Base-by-base conservation (phyloP, 2,329 filamentous ascomycete species). In the Elsinoe fawcettii region DNA sequence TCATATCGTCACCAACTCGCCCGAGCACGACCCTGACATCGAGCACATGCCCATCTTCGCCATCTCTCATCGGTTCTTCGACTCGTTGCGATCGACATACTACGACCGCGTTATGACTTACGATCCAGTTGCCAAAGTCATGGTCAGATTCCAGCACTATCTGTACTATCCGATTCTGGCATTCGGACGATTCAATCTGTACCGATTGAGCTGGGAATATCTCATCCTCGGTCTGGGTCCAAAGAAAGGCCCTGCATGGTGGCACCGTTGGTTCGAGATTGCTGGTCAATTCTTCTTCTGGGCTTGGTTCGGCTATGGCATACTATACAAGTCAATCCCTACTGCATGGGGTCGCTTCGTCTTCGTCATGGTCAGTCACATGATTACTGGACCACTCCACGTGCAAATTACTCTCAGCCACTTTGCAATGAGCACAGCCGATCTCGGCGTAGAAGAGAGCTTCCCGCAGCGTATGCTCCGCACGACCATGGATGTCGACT, bases 11-110 rank as follows among this genome's bases (percentile, higher is more conserved):
- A 96, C 92, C 16, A 97, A 96, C 70, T 87, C 87, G 32, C 89
- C 91, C 11, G 92, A 96, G 71, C 91, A 97, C 69, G 92, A 97
- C 68, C 92, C 91, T 0, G 91, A 96, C 68, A 96, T 96, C 63
- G 80, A 86, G 62, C 84, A 88, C 68, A 75, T 87, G 54, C 85
- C 85, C 0, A 77, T 88, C 53, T 86, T 88, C 65, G 84, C 85
- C 51, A 81, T 84, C 30, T 82, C 79, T 18, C 82, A 84, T 39
- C 77, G 77, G 2, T 87, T 87, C 69, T 82, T 88, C 72, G 75
- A 77, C 49, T 82, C 77, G 6, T 68, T 88, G n/a, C 73, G 70
- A 57, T 86, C 83, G 11, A 81, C 77, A 11, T 87, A 86, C 70
- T 86, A 88, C 69, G 77, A 86, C 64, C 80, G 82, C 60, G 71